A percentile compares a stretch with the other conserved stretches of the same genome.
Conservation (phyloP, 2,329 filamentous ascomycete species). For the Cadophora sp. region DNA sequence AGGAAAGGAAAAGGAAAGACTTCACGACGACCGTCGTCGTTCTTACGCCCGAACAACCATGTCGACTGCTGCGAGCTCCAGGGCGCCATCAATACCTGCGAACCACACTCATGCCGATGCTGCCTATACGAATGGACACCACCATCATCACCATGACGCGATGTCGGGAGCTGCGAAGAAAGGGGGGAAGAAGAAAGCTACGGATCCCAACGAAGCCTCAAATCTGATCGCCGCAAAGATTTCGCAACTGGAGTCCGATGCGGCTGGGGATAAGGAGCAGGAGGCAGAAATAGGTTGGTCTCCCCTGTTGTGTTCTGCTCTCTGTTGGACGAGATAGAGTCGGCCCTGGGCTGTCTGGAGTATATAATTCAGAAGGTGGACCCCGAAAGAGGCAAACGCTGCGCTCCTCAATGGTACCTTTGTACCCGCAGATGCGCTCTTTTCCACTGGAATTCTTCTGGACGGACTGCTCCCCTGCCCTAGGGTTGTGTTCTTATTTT, state of each 20-base stretch:
- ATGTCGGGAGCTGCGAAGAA: constrained; percentile 70
- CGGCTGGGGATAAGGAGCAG: constrained; percentile 92
- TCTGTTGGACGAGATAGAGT: neutral
- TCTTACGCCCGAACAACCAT: constrained; percentile 35
- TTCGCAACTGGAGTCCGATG: constrained; percentile 92
- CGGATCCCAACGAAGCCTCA: constrained; percentile 87
- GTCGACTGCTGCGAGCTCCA: constrained; percentile 46
- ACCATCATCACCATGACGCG: constrained; percentile 52
- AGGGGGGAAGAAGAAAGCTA: constrained; percentile 81
- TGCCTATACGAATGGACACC: constrained; percentile 44
- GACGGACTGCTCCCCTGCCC: neutral
- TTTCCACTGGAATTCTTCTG: neutral
- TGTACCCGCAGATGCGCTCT: neutral
- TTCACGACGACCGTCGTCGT: constrained; percentile 17
- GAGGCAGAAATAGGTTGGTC: constrained; percentile 91
- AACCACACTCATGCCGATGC: constrained; percentile 42
- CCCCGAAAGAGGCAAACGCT: neutral
- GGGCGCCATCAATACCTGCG: constrained; percentile 48
- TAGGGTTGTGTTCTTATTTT: neutral
- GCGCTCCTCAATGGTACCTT: neutral
- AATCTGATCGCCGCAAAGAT: constrained; percentile 93
- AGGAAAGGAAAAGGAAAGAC: constrained; percentile 5
- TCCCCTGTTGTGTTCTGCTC: constrained; percentile 29
- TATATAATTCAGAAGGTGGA: neutral
- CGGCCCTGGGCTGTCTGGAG: neutral